A percentile compares a stretch with the other conserved stretches of the same genome.
Conservation (phyloP, 1,284 basidiomycete species). For the Irpex sp. region DNA sequence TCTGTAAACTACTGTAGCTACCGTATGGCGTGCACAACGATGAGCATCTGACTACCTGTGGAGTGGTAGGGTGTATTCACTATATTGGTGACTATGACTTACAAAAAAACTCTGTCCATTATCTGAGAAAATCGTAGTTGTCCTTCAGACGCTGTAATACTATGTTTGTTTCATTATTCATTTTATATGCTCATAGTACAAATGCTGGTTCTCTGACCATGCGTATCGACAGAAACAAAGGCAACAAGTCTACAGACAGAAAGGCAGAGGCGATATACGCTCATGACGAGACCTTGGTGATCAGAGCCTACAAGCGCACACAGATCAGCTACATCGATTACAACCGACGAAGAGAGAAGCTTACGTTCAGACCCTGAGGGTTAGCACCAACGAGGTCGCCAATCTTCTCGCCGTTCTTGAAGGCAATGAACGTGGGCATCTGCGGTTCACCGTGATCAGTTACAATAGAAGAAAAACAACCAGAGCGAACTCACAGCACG, state of each 20-base stretch:
- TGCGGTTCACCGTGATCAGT: slow-evolving; percentile 15
- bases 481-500: slow-evolving; percentile 40
- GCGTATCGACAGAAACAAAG: background rate
- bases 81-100: no score
- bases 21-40: no score
- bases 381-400: slow-evolving; percentile 63
- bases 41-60: no score
- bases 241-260: background rate
- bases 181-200: background rate
- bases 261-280: background rate
- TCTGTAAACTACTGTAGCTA: no score
- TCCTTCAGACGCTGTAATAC: background rate
- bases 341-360: slow-evolving; percentile 6
- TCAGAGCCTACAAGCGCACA: background rate
- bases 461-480: background rate
- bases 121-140: no score
- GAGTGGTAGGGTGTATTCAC: no score
- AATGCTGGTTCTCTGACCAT: background rate
- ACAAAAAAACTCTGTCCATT: no score
- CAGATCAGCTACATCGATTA: background rate
- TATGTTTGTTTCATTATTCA: background rate
- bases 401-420: slow-evolving; percentile 65
- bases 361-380: slow-evolving; percentile 31
- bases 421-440: slow-evolving; percentile 79
- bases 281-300: background rate